Evolutionary conservation across 495 filamentous ascomycete species (phyloP).

Genomic region (Penicillium canariense): DNA sequence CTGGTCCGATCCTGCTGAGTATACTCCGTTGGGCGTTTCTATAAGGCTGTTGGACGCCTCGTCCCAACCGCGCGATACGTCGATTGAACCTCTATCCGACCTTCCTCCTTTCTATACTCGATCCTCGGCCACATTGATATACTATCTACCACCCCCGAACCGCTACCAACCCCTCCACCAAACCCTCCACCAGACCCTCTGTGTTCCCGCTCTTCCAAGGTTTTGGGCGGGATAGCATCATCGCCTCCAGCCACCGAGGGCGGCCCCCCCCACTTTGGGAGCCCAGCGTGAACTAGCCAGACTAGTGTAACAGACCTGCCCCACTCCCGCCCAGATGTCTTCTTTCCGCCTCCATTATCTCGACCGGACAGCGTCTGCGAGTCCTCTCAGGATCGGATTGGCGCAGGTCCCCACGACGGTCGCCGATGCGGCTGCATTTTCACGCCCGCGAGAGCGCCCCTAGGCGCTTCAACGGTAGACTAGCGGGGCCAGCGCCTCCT

Average conservation of each 20-base stretch:
- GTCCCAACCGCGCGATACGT: background rate
- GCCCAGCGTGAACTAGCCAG: background rate
- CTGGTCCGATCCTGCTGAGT: too few relatives aligned
- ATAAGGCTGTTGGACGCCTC: too few relatives aligned
- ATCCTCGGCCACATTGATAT: background rate
- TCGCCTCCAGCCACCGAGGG: slow-evolving; percentile 10
- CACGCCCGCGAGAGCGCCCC: background rate
- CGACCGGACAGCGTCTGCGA: background rate
- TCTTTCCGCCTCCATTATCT: background rate
- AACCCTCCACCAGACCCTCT: background rate
- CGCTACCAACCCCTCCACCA: too few relatives aligned
- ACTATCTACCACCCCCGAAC: too few relatives aligned
- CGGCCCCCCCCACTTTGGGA: slow-evolving; percentile 10
- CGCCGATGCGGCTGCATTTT: background rate
- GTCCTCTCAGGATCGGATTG: background rate
- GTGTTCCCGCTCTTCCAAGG: slow-evolving; percentile 13
- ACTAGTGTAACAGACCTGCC: background rate
- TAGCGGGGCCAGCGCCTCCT: slow-evolving; percentile 4
- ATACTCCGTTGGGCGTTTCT: too few relatives aligned
- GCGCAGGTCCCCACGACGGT: background rate
- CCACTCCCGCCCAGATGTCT: background rate
- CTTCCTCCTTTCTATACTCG: background rate
- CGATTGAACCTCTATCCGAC: background rate
- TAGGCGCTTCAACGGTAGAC: background rate
- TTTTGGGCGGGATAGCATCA: slow-evolving; percentile 17